These are phyloP conservation scores for Macrocybe gigantea DNA, from an alignment of 768 basidiomycete species.

Conservation along the genomic window DNA sequence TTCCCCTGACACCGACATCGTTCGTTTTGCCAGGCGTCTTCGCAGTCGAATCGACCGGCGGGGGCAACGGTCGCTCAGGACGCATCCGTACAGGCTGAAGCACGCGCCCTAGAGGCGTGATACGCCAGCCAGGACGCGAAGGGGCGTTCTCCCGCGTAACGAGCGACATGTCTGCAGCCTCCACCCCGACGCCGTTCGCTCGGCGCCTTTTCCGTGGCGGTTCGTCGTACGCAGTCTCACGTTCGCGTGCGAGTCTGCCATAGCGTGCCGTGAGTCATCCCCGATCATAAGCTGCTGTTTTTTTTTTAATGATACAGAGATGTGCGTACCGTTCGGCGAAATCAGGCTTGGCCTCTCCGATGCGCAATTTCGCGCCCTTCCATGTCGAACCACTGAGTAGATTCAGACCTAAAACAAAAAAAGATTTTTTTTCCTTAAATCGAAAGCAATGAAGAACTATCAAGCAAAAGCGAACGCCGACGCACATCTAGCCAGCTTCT, in stretches of 20 bases:
- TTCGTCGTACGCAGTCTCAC: conserved; percentile 17
- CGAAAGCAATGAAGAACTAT: not conserved
- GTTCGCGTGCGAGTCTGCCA: conserved; percentile 33
- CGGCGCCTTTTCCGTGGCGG: conserved; percentile 39
- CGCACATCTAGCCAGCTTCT: conserved; percentile 62
- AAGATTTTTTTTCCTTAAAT: not conserved
- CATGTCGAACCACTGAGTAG: conserved; percentile 75
- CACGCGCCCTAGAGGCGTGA: conserved; percentile 60
- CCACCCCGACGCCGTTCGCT: too few species aligned
- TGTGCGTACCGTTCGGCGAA: conserved; percentile 63
- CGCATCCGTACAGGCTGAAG: conserved; percentile 67
- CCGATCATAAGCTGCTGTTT: too few species aligned
- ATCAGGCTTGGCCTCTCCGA: conserved; percentile 81
- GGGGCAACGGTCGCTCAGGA: conserved; percentile 54
- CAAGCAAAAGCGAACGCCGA: not conserved
- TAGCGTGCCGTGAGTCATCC: too few species aligned
- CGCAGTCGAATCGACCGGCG: conserved; percentile 18
- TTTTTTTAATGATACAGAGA: too few species aligned
- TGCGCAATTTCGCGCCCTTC: conserved; percentile 81
- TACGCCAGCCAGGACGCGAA: conserved; percentile 57
- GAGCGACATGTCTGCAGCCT: conserved; percentile 50
- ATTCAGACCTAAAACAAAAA: conserved; percentile 50
- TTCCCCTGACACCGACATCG: conserved; percentile 24
- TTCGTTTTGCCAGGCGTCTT: conserved; percentile 11
- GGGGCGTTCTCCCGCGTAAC: conserved; percentile 53